Conservation (phyloP, 2,329 filamentous ascomycete species). For the Bimuria novae-zelandiae region DNA sequence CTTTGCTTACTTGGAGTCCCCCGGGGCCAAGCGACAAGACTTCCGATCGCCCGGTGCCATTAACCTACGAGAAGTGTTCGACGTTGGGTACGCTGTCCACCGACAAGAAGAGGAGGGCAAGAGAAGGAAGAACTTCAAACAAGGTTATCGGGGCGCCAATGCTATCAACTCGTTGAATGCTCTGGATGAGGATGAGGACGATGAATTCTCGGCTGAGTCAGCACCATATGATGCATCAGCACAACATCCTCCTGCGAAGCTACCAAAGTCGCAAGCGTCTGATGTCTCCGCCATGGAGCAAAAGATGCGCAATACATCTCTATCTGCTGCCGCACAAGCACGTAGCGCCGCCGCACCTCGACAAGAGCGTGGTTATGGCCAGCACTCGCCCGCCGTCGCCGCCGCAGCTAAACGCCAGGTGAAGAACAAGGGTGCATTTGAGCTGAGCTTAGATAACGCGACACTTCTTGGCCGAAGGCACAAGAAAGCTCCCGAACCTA, state of each 20-base stretch:
- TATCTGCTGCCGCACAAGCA: slow-evolving; percentile 68
- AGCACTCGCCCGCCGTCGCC: slow-evolving; percentile 83
- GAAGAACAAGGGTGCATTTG: slow-evolving; percentile 80
- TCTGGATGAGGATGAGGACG: slow-evolving; percentile 66
- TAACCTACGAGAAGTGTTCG: slow-evolving; percentile 95
- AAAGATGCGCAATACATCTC: slow-evolving; percentile 81
- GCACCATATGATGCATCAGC: slow-evolving; percentile 56
- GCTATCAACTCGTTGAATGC: slow-evolving; percentile 69
- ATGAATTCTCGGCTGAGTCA: slow-evolving; percentile 69
- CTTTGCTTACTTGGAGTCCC: slow-evolving; percentile 61
- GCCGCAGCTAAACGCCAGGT: slow-evolving; percentile 84
- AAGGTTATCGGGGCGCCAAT: slow-evolving; percentile 68
- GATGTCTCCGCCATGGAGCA: slow-evolving; percentile 79
- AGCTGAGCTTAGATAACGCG: slow-evolving; percentile 88
- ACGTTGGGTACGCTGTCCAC: slow-evolving; percentile 97
- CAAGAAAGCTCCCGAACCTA: slow-evolving; percentile 53
- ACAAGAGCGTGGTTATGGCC: slow-evolving; percentile 77
- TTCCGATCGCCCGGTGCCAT: slow-evolving; percentile 95
- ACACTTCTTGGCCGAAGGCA: slow-evolving; percentile 78
- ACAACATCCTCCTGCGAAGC: slow-evolving; percentile 62
- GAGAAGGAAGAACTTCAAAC: slow-evolving; percentile 79
- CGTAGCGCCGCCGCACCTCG: slow-evolving; percentile 54
- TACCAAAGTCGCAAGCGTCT: slow-evolving; percentile 67
- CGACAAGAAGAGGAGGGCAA: slow-evolving; percentile 95
- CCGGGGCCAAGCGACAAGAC: slow-evolving; percentile 74